These are phyloP conservation scores for Sporothrix dimorphospora DNA, from an alignment of 2,329 filamentous ascomycete genomes.

Conservation along the genomic window DNA sequence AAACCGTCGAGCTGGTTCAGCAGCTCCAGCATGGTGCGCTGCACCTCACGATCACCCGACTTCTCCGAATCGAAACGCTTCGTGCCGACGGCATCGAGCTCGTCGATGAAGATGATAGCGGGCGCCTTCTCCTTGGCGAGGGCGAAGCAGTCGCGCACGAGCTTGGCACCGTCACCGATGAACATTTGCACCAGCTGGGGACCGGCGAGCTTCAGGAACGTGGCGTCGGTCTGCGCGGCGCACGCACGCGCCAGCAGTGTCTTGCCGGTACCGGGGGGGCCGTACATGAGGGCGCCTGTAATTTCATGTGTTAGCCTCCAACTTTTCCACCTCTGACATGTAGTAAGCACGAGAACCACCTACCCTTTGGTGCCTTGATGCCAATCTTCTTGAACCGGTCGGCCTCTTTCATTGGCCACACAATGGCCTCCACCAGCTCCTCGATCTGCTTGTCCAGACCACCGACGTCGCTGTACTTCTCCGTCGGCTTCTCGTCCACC, in stretches of 20 bases:
- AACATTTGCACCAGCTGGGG: conserved; percentile 99
- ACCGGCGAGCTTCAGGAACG: conserved; percentile 96
- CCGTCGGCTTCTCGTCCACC: conserved; percentile 98
- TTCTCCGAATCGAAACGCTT: conserved; percentile 99
- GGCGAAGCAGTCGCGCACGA: conserved; percentile 96
- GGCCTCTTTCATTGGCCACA: conserved; percentile 99
- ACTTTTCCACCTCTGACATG: neutral
- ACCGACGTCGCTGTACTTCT: conserved; percentile 98
- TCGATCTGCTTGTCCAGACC: conserved; percentile 99
- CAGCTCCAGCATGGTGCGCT: conserved; percentile 97
- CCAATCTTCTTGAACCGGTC: conserved; percentile 99
- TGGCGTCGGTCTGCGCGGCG: conserved; percentile 96
- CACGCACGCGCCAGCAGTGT: conserved; percentile 92
- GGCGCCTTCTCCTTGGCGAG: conserved; percentile 98
- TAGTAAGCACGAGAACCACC: neutral
- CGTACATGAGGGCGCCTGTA: conserved; percentile 95
- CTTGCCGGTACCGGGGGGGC: conserved; percentile 87
- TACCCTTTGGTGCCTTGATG: conserved; percentile 99
- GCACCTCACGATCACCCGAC: conserved; percentile 95
- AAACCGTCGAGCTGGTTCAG: conserved; percentile 99
- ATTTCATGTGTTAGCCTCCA: conserved; percentile 22
- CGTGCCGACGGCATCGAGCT: conserved; percentile 95
- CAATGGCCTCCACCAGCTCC: conserved; percentile 95
- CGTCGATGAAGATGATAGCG: conserved; percentile 99
- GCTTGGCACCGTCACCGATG: conserved; percentile 96